These are phyloP conservation scores for Ogataea saltuana DNA, from an alignment of 805 yeast species.

Conservation along the genomic window DNA sequence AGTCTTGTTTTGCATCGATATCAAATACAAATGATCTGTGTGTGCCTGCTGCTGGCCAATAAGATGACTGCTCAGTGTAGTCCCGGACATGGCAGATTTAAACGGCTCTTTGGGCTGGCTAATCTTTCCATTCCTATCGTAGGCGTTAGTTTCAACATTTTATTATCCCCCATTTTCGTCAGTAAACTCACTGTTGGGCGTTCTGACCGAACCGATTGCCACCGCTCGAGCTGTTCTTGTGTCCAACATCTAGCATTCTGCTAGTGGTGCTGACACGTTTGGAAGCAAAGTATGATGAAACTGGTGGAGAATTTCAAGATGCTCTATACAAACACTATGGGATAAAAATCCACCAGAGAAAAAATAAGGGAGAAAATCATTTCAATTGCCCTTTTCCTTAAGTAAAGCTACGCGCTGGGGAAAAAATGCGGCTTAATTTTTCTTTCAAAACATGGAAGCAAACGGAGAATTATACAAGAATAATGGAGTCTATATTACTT, in stretches of 20 bases:
- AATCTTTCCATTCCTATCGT: slow-evolving; percentile 3
- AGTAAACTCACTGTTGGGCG: slow-evolving; percentile 13
- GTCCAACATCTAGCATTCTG: slow-evolving; percentile 22
- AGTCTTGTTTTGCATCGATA: slow-evolving; percentile 19
- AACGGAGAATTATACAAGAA: not conserved
- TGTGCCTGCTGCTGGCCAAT: slow-evolving; percentile 10
- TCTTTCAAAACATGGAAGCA: slow-evolving; percentile 2
- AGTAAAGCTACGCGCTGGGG: slow-evolving; percentile 19
- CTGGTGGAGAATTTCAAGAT: not conserved
- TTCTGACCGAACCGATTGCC: slow-evolving; percentile 10
- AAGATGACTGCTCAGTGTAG: slow-evolving; percentile 6
- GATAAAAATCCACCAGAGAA: not conserved
- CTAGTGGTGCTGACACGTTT: slow-evolving; percentile 8
- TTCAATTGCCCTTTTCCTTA: slow-evolving; percentile 2
- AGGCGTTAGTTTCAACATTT: slow-evolving; percentile 1
- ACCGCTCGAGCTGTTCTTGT: slow-evolving; percentile 12
- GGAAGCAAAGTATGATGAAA: slow-evolving; percentile 3
- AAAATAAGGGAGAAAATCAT: not conserved
- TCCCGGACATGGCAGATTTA: slow-evolving; percentile 2
- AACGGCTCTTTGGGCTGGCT: slow-evolving; percentile 6
- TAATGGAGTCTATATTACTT: slow-evolving; percentile 10
- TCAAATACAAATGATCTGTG: slow-evolving; percentile 14
- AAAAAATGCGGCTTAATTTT: slow-evolving; percentile 13
- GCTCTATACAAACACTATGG: not conserved
- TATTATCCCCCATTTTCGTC: not conserved